Base-by-base conservation (phyloP, 106 monocot genomes). In the Allium fistulosum region DNA sequence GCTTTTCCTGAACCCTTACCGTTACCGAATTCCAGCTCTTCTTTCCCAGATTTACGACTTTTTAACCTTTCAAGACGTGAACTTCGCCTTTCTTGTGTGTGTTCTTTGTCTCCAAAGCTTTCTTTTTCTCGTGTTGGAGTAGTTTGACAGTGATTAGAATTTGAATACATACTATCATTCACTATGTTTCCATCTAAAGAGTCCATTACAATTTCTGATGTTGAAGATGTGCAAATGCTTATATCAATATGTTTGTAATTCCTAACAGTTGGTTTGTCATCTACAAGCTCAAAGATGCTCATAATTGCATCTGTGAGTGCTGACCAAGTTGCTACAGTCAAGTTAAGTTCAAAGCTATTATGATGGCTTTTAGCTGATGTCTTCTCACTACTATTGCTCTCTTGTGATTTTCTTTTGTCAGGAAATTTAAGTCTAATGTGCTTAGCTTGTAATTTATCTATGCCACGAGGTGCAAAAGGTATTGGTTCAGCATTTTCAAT, bases 1-100 rank as follows among this genome's bases (percentile, higher is more conserved):
- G 73, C 52, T 78, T 92, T 85, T 56, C 74, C 86, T 48, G 74
- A 66, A 79, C 88, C 86, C 74, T 81, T 88, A 49, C 61, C 64
- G 69, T 58, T 70, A 11, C 79, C 27, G 61, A 61, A 81, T 75
- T 90, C 92, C 57, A 82, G 53, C 12, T 99, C 92, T 61, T 93
- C 97, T 77, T 90, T 99, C 49, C 87, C 90, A 52, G 79, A 82
- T 76, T 99, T 99, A 53, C 92, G 92, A 77, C 97, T 99, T 85
- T 90, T 86, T 28, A 99, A 84, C 72, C 92, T 84, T 80, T 93
- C 97, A 71, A 99, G 81, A 70, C 92, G 89, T 73, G 83, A 78
- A 57, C 92, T 92, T 68, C 97, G 82, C 75, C 97, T 89, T 78
- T 92, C 97, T 17, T 92, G 89, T 63, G 71, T 80, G 71, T 99